Evolutionary conservation across 805 yeast genomes (phyloP).

Genomic region (Debaryomyces tyrocola): DNA sequence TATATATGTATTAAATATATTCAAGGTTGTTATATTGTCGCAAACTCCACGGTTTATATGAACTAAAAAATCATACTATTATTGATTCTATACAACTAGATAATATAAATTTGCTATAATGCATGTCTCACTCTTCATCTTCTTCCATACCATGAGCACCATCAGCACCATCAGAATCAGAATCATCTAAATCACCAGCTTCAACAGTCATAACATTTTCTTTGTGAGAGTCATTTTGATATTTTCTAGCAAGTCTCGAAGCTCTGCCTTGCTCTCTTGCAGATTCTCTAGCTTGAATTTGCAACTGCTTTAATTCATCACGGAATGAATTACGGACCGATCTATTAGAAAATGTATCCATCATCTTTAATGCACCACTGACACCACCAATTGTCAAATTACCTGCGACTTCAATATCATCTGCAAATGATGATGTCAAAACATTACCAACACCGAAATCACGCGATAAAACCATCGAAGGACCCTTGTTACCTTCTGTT

Average conservation of each 20-base stretch:
- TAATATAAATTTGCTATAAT: background rate
- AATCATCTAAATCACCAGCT: conserved; percentile 55
- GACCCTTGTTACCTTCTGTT: conserved; percentile 41
- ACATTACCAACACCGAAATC: conserved; percentile 96
- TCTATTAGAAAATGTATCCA: conserved; percentile 86
- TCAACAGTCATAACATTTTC: conserved; percentile 66
- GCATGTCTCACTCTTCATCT: conserved; percentile 9
- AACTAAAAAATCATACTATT: no score
- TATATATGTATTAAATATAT: no score
- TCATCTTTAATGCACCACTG: conserved; percentile 77
- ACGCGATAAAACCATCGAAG: conserved; percentile 86
- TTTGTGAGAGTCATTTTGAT: conserved; percentile 42
- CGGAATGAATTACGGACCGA: conserved; percentile 72
- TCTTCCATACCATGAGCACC: conserved; percentile 39
- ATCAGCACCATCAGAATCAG: conserved; percentile 56
- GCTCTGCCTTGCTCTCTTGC: conserved; percentile 58
- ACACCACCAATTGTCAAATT: conserved; percentile 86
- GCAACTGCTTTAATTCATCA: conserved; percentile 54
- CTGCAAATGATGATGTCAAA: conserved; percentile 76
- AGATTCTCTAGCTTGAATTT: conserved; percentile 55
- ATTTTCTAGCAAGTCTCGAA: conserved; percentile 76
- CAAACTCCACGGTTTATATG: no score
- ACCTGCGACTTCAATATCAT: conserved; percentile 85
- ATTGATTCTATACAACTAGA: no score
- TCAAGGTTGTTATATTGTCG: no score